These are phyloP conservation scores for Zopfochytrium polystomum DNA, from an alignment of 371 early-diverging fungal species.

Conservation along the genomic window DNA sequence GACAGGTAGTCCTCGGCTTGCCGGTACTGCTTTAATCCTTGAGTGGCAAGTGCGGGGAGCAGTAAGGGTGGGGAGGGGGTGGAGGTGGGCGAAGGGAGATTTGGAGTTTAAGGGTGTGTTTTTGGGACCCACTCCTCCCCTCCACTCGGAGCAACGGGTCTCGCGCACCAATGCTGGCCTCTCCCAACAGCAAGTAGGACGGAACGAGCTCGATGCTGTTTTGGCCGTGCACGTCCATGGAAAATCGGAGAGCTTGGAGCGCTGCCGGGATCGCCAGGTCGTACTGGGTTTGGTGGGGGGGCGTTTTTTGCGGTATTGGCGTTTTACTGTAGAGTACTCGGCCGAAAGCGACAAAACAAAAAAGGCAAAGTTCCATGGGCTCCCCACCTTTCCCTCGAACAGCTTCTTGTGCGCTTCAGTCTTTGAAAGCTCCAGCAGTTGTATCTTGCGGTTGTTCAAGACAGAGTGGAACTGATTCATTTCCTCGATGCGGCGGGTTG, in stretches of 20 bases:
- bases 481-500: background rate
- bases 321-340: slow-evolving; percentile 2
- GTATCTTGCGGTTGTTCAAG: slow-evolving; percentile 11
- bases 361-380: background rate
- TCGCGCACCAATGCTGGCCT: slow-evolving; percentile 51
- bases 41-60: background rate
- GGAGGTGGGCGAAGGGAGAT: no score
- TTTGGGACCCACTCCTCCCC: no score
- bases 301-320: no score
- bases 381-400: slow-evolving; percentile 42
- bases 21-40: slow-evolving; percentile 43
- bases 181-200: slow-evolving; percentile 48
- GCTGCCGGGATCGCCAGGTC: slow-evolving; percentile 54
- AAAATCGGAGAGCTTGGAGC: slow-evolving; percentile 48
- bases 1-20: slow-evolving; percentile 53
- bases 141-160: no score
- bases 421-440: slow-evolving; percentile 41
- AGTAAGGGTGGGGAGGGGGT: background rate
- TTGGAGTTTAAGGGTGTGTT: background rate
- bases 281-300: slow-evolving; percentile 32
- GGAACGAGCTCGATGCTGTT: slow-evolving; percentile 46
- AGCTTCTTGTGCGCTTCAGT: slow-evolving; percentile 49
- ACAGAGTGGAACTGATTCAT: background rate
- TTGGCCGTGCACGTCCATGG: slow-evolving; percentile 45
- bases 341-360: background rate